Conservation (phyloP, 192 early-diverging fungal genomes). For the Coemansia sp. region DNA sequence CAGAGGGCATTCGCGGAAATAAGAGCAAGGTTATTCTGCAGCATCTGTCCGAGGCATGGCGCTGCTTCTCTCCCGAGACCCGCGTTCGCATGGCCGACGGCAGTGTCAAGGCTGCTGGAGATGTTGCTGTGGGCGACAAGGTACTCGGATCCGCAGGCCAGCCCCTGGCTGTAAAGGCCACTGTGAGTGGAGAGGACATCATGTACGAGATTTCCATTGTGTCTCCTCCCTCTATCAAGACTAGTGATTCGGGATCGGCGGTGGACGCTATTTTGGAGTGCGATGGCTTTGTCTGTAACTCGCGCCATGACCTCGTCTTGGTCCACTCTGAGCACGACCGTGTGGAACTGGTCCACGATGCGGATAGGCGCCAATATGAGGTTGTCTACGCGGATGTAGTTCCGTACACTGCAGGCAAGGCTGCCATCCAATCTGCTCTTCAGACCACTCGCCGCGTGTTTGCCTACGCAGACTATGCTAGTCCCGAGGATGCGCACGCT, state of each 20-base stretch:
- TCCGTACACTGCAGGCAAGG: conserved; percentile 9
- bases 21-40: conserved; percentile 95
- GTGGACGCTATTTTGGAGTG: not conserved
- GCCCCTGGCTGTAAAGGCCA: conserved; percentile 13
- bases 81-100: conserved; percentile 27
- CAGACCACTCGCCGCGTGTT: conserved; percentile 6
- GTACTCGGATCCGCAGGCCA: conserved; percentile 20
- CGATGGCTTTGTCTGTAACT: conserved; percentile 30
- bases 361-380: conserved; percentile 1
- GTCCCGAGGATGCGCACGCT: not conserved
- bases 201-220: conserved; percentile 24
- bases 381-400: conserved; percentile 28
- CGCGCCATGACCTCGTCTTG: conserved; percentile 25
- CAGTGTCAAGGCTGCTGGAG: conserved; percentile 8
- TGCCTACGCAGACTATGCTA: not conserved
- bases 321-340: conserved; percentile 10
- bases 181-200: conserved; percentile 15
- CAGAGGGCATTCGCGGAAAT: conserved; percentile 95
- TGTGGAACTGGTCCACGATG: conserved; percentile 7
- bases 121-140: conserved; percentile 14
- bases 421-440: conserved; percentile 3
- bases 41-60: conserved; percentile 94
- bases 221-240: no score
- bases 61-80: conserved; percentile 53
- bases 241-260: no score